Evolutionary conservation across 2,329 filamentous ascomycete genomes (phyloP).

Genomic region (Cercospora janseana): DNA sequence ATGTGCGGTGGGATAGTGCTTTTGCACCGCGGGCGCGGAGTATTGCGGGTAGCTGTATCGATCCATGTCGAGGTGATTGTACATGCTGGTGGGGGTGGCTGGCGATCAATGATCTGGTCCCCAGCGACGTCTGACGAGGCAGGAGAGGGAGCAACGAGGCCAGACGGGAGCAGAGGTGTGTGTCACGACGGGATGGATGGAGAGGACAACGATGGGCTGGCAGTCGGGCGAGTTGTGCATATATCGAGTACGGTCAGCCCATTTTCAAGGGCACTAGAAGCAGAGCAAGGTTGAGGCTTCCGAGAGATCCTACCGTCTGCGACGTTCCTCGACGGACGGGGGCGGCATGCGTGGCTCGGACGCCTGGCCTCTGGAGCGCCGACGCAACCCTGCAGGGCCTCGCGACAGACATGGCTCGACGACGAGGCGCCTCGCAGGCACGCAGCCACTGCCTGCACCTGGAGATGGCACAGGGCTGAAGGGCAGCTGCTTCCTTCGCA

Average conservation of each 20-base stretch:
- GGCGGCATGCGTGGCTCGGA: conserved; percentile 16
- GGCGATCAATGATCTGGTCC: no score
- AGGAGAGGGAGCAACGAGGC: conserved; percentile 6
- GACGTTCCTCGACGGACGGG: conserved; percentile 14
- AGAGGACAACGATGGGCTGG: conserved; percentile 13
- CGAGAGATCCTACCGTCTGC: conserved; percentile 17
- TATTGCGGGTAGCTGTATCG: conserved; percentile 46
- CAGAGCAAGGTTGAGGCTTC: conserved; percentile 15
- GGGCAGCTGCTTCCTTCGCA: not conserved
- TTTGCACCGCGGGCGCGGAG: conserved; percentile 48
- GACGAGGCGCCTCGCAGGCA: conserved; percentile 1
- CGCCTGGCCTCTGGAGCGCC: conserved; percentile 10
- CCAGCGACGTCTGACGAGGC: not conserved
- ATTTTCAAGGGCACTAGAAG: conserved; percentile 22
- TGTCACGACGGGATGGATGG: conserved; percentile 19
- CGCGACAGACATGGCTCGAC: conserved; percentile 1
- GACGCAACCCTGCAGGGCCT: conserved; percentile 11
- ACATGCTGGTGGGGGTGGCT: conserved; percentile 22
- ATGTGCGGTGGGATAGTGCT: conserved; percentile 65
- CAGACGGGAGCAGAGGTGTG: conserved; percentile 11
- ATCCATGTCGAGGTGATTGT: conserved; percentile 41
- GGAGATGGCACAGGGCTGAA: conserved; percentile 15
- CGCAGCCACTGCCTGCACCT: no score
- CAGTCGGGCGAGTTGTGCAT: conserved; percentile 24
- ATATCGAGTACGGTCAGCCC: conserved; percentile 22